Percentiles rank a stretch among this genome's conserved stretches.
phyloP scores from a whole-genome alignment of 768 basidiomycete genomes.

The Suillus alpinus region DNA sequence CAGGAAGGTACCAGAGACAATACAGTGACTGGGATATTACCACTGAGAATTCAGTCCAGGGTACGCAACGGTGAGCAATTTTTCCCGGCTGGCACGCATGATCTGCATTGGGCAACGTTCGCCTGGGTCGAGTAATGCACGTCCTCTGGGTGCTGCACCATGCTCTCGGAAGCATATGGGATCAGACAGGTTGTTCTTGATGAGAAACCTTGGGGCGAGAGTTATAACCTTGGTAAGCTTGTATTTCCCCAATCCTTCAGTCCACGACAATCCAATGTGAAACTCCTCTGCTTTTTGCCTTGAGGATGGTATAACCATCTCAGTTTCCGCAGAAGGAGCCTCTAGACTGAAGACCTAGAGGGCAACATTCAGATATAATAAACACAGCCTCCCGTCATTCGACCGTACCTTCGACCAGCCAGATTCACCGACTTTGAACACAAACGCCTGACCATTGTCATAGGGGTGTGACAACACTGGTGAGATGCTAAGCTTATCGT shows the following conservation, averaged over 20 bases:
- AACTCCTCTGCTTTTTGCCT: conserved; percentile 63
- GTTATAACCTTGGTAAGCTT: conserved; percentile 94
- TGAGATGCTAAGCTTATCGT: conserved; percentile 2
- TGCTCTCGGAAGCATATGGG: conserved; percentile 83
- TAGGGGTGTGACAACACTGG: conserved; percentile 85
- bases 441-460: conserved; percentile 78
- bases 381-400: background rate
- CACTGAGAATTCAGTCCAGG: conserved; percentile 84
- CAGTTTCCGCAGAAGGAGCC: conserved; percentile 87
- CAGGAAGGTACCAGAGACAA: conserved; percentile 2
- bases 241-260: conserved; percentile 95
- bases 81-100: conserved; percentile 63
- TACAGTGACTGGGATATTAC: conserved; percentile 40
- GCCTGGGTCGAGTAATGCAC: conserved; percentile 60
- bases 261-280: conserved; percentile 87
- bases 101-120: conserved; percentile 67
- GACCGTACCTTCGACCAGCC: conserved; percentile 79
- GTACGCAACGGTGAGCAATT: conserved; percentile 80
- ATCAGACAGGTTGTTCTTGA: conserved; percentile 75
- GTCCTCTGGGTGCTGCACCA: conserved; percentile 63
- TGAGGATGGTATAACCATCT: conserved; percentile 66
- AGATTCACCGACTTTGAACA: conserved; percentile 78
- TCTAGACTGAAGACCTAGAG: conserved; percentile 81
- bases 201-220: conserved; percentile 83
- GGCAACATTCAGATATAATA: conserved; percentile 7